Base-by-base conservation (phyloP, 495 filamentous ascomycete species). In the Jackrogersella minutella region DNA sequence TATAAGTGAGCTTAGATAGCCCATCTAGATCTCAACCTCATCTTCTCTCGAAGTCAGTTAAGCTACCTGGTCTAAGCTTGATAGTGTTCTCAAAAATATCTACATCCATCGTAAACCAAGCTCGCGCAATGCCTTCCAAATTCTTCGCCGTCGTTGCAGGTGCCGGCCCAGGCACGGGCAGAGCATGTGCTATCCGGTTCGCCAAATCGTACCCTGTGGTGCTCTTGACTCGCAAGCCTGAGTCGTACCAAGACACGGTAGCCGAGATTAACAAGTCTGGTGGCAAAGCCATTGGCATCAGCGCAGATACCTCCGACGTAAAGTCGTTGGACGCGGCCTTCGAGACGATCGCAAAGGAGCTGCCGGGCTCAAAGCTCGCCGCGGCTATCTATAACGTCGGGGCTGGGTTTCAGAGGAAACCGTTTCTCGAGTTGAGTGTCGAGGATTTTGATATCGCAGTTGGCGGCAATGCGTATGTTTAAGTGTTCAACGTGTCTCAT, bases 301-400 rank as follows among this genome's bases (percentile, higher is more conserved):
- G 85, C 65, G 81, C 92, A 16, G 92, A 97, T 72, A 80, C 91
- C 2, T 81, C 87, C 0, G 85, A 90, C 74, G 74, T 83, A 0
- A 74, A 79, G 36, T 88, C 88, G 50, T 77, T 95, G 1, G 78
- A 82, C 33, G 73, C 78, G 1, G 90, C 92, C n/a, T 88, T 96
- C 63, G 81, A 84, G 24, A 75, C 85, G 61, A 90, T 95, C 71
- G 78, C 83, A 41, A 77, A 86, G 63, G 81, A 89, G 64, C 84
- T 81, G 8, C 71, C 77, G 0, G 81, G 70, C n/a, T 66, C 71
- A 26, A 80, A 84, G 24, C 76, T 91, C 1, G 92, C 89, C 7
- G 93, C 91, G 0, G 93, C 93, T 0, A 78, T 98, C 4, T 97
- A 91, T 74, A 97, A 97, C 72, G 87, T 88, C n/a, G 84, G 83